Conservation (phyloP, 768 basidiomycete species). For the Mrakia hoshinonis region DNA sequence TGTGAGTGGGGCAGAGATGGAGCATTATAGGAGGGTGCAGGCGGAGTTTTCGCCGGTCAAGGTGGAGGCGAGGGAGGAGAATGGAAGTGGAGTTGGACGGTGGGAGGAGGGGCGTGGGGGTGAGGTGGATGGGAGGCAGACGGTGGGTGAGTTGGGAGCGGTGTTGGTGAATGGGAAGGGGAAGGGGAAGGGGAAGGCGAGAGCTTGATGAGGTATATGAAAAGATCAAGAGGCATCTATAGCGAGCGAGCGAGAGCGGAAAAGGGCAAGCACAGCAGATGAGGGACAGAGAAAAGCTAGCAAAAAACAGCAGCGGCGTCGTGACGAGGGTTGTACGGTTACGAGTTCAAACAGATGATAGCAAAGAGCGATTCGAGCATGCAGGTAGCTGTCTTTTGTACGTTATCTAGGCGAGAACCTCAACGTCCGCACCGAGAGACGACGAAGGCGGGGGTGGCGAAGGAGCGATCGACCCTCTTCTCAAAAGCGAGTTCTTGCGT, state of each 20-base stretch:
- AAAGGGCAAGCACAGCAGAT: background rate
- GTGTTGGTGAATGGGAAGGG: background rate
- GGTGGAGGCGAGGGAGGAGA: background rate
- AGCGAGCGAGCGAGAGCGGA: background rate
- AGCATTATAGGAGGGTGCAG: constrained; percentile 21
- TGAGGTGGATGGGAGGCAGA: background rate
- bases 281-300: background rate
- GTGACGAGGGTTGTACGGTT: no score
- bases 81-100: background rate
- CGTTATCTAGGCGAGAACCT: no score
- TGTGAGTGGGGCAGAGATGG: constrained; percentile 30
- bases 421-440: no score
- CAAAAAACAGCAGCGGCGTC: no score
- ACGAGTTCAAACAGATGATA: no score
- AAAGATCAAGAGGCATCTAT: background rate
- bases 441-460: no score
- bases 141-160: background rate
- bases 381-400: no score
- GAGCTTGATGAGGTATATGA: background rate
- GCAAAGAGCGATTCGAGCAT: no score
- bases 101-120: background rate
- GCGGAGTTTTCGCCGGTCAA: background rate
- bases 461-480: background rate
- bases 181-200: constrained; percentile 16
- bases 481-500: background rate